Percentiles rank a stretch among this genome's conserved stretches.
Conservation (phyloP, 225 moss, liverwort and hornwort genomes). For the Pleurozium schreberi region DNA sequence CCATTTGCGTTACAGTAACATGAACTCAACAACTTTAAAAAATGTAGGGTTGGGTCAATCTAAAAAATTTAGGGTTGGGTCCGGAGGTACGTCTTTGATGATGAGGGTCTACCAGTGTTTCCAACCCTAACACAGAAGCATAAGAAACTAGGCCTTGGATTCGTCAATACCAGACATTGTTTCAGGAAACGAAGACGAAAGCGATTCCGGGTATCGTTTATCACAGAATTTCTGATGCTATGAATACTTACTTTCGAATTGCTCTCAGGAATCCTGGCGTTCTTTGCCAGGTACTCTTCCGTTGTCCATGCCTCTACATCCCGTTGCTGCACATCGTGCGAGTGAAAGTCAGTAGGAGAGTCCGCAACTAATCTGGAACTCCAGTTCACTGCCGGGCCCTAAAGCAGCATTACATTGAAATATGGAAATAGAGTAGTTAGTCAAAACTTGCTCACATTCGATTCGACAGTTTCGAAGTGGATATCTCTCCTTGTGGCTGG, state of each 20-base stretch:
- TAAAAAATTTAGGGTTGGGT: background rate
- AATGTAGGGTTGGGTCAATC: background rate
- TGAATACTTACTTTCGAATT: constrained; percentile 18
- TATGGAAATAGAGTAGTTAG: background rate
- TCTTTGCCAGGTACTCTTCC: constrained; percentile 36
- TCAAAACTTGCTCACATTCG: constrained; percentile 14
- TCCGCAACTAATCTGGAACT: background rate
- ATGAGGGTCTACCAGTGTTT: background rate
- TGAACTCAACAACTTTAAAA: background rate
- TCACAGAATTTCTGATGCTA: background rate
- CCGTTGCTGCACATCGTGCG: constrained; percentile 18
- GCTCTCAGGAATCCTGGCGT: constrained; percentile 9
- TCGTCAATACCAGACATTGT: background rate
- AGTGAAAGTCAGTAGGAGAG: background rate
- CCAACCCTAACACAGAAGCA: background rate
- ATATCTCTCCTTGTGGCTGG: constrained; percentile 8
- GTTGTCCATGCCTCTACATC: constrained; percentile 30
- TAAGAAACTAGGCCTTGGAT: background rate
- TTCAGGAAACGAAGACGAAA: background rate
- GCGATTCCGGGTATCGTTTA: background rate
- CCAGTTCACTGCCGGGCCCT: background rate
- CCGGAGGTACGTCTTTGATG: too few species aligned
- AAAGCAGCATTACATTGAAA: background rate
- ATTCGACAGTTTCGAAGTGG: constrained; percentile 32
- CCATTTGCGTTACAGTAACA: background rate